Percentiles rank a stretch among this genome's conserved stretches.
phyloP scores from a whole-genome alignment of 176 grass and related monocot species.

The Pontederia crassipes region DNA sequence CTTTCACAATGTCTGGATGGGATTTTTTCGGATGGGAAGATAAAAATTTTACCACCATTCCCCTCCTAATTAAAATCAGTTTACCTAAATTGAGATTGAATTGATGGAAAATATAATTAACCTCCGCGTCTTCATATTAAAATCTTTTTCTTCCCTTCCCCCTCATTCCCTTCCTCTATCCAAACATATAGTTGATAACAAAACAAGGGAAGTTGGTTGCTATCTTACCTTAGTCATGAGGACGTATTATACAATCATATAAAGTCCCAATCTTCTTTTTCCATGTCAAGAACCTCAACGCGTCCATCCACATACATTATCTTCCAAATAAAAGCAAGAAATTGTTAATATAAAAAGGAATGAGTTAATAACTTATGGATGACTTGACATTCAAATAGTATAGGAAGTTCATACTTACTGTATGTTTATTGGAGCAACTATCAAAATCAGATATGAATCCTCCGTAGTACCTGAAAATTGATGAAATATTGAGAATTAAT shows the following conservation, averaged over 20 bases:
- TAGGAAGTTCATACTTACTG: conserved; percentile 27
- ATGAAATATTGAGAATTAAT: neutral
- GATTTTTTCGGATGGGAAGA: no score
- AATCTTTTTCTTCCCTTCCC: no score
- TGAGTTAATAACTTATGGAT: neutral
- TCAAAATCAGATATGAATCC: conserved; percentile 50
- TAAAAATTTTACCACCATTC: no score
- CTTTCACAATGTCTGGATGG: no score
- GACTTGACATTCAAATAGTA: neutral
- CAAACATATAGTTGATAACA: no score
- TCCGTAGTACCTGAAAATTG: conserved; percentile 45
- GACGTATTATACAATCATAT: conserved; percentile 23
- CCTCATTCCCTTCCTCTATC: no score
- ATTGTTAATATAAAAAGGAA: neutral
- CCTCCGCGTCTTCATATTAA: no score
- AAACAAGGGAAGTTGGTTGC: neutral
- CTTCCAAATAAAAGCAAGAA: conserved; percentile 27
- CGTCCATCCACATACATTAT: conserved; percentile 54
- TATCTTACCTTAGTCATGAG: conserved; percentile 12
- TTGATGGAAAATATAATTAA: no score
- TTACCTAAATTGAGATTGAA: no score
- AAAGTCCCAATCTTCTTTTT: conserved; percentile 70
- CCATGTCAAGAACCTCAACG: conserved; percentile 54
- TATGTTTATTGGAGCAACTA: conserved; percentile 41
- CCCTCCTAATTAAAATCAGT: no score